Evolutionary conservation across 2,329 filamentous ascomycete genomes (phyloP).

Genomic region (Zasmidium citrigriseum): DNA sequence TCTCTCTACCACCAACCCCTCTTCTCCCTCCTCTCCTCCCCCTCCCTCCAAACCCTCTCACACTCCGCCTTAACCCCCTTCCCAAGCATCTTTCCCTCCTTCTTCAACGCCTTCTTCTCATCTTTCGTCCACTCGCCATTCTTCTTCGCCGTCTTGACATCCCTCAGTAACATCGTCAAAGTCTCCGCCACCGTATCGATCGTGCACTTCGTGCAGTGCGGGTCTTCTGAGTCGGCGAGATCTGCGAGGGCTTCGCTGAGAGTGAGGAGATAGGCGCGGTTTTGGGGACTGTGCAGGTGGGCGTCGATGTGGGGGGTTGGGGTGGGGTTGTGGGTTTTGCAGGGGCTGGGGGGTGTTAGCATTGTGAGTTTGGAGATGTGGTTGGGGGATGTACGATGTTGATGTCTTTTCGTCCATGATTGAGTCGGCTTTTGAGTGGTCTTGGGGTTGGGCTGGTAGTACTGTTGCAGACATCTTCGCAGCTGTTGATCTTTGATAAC

Average conservation of each 20-base stretch:
- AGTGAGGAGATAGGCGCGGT: slow-evolving; percentile 6
- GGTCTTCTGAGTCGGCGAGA: slow-evolving; percentile 1
- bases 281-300: neutral
- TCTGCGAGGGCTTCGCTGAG: slow-evolving; percentile 12
- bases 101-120: slow-evolving; percentile 12
- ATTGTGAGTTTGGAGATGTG: neutral
- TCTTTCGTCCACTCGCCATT: slow-evolving; percentile 3
- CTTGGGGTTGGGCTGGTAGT: neutral
- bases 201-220: slow-evolving; percentile 7
- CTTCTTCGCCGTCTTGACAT: slow-evolving; percentile 5
- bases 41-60: slow-evolving; percentile 3
- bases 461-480: neutral
- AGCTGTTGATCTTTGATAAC: too few species aligned
- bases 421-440: neutral
- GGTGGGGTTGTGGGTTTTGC: slow-evolving; percentile 4
- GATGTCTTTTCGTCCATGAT: neutral
- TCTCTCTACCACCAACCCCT: neutral
- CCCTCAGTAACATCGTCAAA: neutral
- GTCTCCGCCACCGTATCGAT: slow-evolving; percentile 1
- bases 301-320: slow-evolving; percentile 9
- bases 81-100: slow-evolving; percentile 8
- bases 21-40: neutral
- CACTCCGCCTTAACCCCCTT: slow-evolving; percentile 11
- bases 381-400: neutral
- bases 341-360: neutral